Conservation (phyloP, 2,329 filamentous ascomycete species). For the Cadophora malorum region DNA sequence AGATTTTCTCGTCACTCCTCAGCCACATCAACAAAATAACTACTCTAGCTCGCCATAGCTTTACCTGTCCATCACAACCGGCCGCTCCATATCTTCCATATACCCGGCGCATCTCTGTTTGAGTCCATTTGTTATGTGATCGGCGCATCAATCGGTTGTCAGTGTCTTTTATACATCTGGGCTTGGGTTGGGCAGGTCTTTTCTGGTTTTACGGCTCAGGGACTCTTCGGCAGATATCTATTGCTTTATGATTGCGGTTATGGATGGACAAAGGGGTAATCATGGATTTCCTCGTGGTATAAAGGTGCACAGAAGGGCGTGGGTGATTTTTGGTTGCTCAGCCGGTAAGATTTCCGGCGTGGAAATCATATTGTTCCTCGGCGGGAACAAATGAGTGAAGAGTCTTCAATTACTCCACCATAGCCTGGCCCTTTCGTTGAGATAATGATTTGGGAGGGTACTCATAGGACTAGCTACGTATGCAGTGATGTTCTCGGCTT, state of each 20-base stretch:
- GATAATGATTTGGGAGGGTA: background rate
- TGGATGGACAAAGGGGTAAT: background rate
- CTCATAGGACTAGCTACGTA: too few relatives aligned
- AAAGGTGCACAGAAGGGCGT: background rate
- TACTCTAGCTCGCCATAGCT: background rate
- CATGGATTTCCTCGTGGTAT: background rate
- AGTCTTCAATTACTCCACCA: background rate
- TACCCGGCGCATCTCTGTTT: background rate
- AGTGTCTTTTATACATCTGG: background rate
- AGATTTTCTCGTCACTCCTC: conserved; percentile 26
- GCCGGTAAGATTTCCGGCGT: background rate
- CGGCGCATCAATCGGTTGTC: background rate
- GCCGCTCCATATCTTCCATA: background rate
- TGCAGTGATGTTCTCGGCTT: too few relatives aligned
- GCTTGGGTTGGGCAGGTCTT: conserved; percentile 1
- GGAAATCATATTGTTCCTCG: background rate
- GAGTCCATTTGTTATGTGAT: background rate
- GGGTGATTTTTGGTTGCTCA: background rate
- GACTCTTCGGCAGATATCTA: background rate
- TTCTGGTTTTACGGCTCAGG: background rate
- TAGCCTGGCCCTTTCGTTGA: background rate
- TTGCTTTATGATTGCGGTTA: background rate
- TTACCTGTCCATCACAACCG: conserved; percentile 9
- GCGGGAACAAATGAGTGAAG: background rate
- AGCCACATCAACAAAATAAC: conserved; percentile 9